These are phyloP conservation scores for Metarhizium guizhouense DNA, from an alignment of 2,329 filamentous ascomycete genomes.

Conservation along the genomic window DNA sequence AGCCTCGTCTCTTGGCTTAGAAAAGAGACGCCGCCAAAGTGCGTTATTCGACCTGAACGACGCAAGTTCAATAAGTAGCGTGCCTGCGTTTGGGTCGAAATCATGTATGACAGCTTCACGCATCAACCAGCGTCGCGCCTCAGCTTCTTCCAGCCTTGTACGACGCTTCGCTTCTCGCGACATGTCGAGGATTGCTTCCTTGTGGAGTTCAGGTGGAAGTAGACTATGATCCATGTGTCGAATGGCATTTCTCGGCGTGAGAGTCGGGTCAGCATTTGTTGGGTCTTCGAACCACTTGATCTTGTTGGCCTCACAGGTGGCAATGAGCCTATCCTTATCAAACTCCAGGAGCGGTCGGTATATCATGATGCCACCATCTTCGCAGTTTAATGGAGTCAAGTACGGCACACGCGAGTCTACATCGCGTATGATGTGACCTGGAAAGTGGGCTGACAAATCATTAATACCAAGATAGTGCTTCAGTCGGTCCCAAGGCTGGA, in stretches of 20 bases:
- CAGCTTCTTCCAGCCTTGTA: conserved; percentile 34
- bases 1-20: conserved; percentile 14
- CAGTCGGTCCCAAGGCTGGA: conserved; percentile 12
- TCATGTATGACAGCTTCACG: conserved; percentile 35
- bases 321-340: conserved; percentile 62
- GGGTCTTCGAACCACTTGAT: conserved; percentile 75
- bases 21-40: conserved; percentile 11
- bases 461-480: conserved; percentile 10
- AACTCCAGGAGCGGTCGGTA: conserved; percentile 64
- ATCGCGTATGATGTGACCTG: conserved; percentile 13
- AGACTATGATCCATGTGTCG: conserved; percentile 51
- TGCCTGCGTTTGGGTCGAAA: conserved; percentile 39
- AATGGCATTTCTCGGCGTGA: conserved; percentile 76
- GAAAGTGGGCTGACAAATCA: conserved; percentile 18
- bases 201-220: conserved; percentile 63
- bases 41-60: conserved; percentile 11
- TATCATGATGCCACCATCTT: conserved; percentile 57
- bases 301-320: conserved; percentile 60
- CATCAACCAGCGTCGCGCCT: conserved; percentile 47
- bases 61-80: conserved; percentile 37
- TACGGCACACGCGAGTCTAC: conserved; percentile 18
- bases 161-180: conserved; percentile 41
- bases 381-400: conserved; percentile 32
- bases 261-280: conserved; percentile 69
- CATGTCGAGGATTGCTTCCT: conserved; percentile 53